phyloP scores from a whole-genome alignment of 148 eudicot species.

The Euryodendron excelsum region DNA sequence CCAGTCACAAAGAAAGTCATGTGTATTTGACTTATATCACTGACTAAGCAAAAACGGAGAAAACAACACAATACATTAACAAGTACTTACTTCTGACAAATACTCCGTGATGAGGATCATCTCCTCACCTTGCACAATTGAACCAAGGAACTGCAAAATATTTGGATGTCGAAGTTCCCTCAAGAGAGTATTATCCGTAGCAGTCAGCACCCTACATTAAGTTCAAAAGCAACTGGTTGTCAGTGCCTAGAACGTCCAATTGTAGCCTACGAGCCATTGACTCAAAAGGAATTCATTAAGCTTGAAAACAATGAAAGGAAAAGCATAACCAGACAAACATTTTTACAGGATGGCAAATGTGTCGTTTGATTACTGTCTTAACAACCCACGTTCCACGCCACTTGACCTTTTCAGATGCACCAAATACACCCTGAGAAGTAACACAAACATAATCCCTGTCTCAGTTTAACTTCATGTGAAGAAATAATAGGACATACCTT shows the following conservation, averaged over 20 bases:
- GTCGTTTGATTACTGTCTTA: slow-evolving; percentile 34
- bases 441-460: neutral
- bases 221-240: neutral
- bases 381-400: slow-evolving; percentile 52
- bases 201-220: slow-evolving; percentile 34
- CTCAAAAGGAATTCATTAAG: neutral
- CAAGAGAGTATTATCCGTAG: slow-evolving; percentile 35
- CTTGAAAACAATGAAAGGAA: neutral
- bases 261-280: neutral
- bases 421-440: slow-evolving; percentile 29
- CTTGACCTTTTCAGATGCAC: slow-evolving; percentile 36
- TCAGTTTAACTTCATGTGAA: neutral
- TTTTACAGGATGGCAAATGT: slow-evolving; percentile 30
- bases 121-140: slow-evolving; percentile 41
- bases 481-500: neutral
- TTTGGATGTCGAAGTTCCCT: slow-evolving; percentile 50
- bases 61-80: neutral
- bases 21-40: neutral
- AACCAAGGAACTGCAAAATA: slow-evolving; percentile 46
- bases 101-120: slow-evolving; percentile 45
- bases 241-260: neutral
- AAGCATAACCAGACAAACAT: slow-evolving; percentile 20
- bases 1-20: neutral
- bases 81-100: slow-evolving; percentile 29
- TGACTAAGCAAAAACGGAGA: neutral